These are phyloP conservation scores for Xylaria sp. DNA, from an alignment of 2,329 filamentous ascomycete genomes.

Conservation along the genomic window DNA sequence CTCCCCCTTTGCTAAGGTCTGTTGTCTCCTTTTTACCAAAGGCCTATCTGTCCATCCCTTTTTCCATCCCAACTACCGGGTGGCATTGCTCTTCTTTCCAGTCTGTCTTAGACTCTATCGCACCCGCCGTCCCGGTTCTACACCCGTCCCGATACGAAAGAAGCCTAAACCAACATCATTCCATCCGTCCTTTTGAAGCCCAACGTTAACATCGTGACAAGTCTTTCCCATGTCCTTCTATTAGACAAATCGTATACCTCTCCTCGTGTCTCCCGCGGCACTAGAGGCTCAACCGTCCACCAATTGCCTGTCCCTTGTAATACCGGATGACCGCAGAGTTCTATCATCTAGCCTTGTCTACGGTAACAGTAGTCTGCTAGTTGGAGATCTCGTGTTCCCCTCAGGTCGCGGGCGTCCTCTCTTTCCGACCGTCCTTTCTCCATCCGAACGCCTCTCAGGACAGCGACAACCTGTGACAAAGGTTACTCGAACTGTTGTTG, in stretches of 20 bases:
- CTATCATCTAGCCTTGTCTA: constrained; percentile 49
- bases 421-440: constrained; percentile 37
- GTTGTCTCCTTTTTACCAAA: constrained; percentile 37
- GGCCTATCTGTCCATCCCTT: constrained; percentile 36
- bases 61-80: constrained; percentile 38
- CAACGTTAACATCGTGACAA: constrained; percentile 38
- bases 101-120: constrained; percentile 35
- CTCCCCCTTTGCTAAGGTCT: constrained; percentile 40
- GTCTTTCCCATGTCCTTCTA: constrained; percentile 46
- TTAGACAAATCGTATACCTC: constrained; percentile 42
- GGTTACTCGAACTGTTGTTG: constrained; percentile 17
- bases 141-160: constrained; percentile 36
- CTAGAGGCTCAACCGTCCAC: constrained; percentile 41
- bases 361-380: constrained; percentile 61
- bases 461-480: constrained; percentile 14
- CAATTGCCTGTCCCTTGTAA: constrained; percentile 41
- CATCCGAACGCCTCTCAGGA: constrained; percentile 19
- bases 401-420: constrained; percentile 69
- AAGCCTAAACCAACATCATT: constrained; percentile 35
- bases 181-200: constrained; percentile 37
- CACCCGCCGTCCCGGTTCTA: constrained; percentile 34
- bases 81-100: constrained; percentile 38
- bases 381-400: constrained; percentile 55
- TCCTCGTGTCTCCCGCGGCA: constrained; percentile 48
- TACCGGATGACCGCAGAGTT: constrained; percentile 45